Base-by-base conservation (phyloP, 352 stramenopile genomes). In the Pythium biforme region DNA sequence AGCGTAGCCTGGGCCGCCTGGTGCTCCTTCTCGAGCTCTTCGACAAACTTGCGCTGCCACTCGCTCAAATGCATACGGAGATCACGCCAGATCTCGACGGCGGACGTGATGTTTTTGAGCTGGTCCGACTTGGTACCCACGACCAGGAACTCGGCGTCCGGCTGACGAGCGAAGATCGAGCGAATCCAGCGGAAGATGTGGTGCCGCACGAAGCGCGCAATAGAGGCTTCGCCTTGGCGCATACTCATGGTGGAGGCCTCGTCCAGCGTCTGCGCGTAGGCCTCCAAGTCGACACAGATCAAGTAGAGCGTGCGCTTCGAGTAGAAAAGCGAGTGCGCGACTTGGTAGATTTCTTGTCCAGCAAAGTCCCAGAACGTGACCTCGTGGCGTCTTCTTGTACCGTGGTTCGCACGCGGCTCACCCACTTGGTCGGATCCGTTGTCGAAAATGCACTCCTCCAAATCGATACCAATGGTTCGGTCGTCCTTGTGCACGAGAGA, bases 381-480 rank as follows among this genome's bases (percentile, higher is more conserved):
- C 7, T 65, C 50, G 23, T 66, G 39, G 20, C 34, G 47, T 4
- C 45, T 14, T 31, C 11, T 20, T 29, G 23, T 49, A 26, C 6
- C 20, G 22, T 17, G 33, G n/a, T 58, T 29, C 11, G 50, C n/a
- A 26, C n/a, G 12, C n/a, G 15, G 17, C 20, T 29, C 50, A 29
- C 12, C n/a, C 19, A 4, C 27, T 31, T 14, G n/a, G 12, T 57
- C 50, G 9, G 31, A 29, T 1, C 6, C 19, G 19, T 48, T 27
- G 6, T 47, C 55, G n/a, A 77, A 77, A 3, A 55, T 20, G 31
- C 63, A 75, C 3, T 66, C 26, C n/a, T 73, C 62, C 8, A 77
- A 47, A 17, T 79, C 68, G 20, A 79, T 74, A 8, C 72, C 72
- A 47, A 76, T 70, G 2, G 72, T 79, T 3, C 68, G 72, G 20